Base-by-base conservation (phyloP, 2,329 filamentous ascomycete genomes). In the Nemania sp. region DNA sequence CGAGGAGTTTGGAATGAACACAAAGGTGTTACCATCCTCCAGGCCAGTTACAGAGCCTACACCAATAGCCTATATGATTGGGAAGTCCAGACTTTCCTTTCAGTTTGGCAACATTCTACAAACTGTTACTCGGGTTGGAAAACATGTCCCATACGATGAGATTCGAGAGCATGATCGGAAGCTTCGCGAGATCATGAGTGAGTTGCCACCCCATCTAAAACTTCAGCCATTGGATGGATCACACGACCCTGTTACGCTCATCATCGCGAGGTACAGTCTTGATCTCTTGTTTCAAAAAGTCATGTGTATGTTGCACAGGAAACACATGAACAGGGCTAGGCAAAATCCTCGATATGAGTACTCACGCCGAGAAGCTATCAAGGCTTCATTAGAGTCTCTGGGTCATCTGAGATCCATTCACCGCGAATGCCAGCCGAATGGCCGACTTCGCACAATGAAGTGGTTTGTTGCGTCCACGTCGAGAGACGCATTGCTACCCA, bases 251-350 rank as follows among this genome's bases (percentile, higher is more conserved):
- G 87, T 95, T 74, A 90, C 91, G 25, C 84, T 95, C 61, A 88
- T 97, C 59, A 89, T 96, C 79, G 90, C 93, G 53, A 87, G 93
- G 29, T 93, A 92, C 72, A 90, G 90, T 58, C 79, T 97, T 34
- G 91, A 95, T 63, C 88, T 95, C 51, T 78, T 97, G 5, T 96
- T 92, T 72, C 87, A 96, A 65, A 97, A 96, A 77, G 90, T 92
- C 17, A 83, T 96, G 69, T 96, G 92, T 69, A 85, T 97, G 20
- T 83, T 99, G 40, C 95, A 99, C 74, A 85, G 92, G 52, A 92
- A 92, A 65, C 97, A 95, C 73, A 83, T 97, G 59, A 81, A 85
- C n/a, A 85, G 88, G 60, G 90, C 92, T 5, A 82, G 90, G 49
- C 85, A 90, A 60, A 95, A 94, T 68, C 81, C 90, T 10, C 85